Evolutionary conservation across 169 alveolate species (phyloP), one percentile per base, ranked within the genome.

Genomic region (Eimeria maxima): DNA sequence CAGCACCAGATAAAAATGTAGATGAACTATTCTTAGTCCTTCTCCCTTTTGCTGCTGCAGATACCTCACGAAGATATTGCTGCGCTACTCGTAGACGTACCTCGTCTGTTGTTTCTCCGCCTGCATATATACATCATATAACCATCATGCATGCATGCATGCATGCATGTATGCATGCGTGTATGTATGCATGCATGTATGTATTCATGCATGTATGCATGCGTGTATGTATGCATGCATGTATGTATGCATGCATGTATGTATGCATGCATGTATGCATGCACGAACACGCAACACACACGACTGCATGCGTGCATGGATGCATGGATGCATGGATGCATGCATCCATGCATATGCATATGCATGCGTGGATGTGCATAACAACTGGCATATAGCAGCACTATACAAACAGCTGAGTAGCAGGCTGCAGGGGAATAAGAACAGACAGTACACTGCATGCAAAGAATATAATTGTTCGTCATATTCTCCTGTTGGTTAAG

Each of bases 1-100:
- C 4, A 74, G 63, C 86, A 74, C 63, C 24, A 42, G 60, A 4
- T 3, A 8, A 14, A 42, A 69, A 24, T 3, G 3, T 50, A 50
- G 74, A 57, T 6, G 27, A n/a, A 29, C n/a, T 53, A 27, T 20
- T 53, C 71, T 50, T 53, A 13, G 29, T 27, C 38, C 65, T 71
- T 63, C 20, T 76, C 53, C 90, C 90, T 22, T 50, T 81, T 33
- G 90, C 90, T 55, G 74, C 29, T 22, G 57, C 95, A 0, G 95
- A 55, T 47, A 91, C 69, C 90, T 74, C 53, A 20, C 53, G 67
- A 10, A 91, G 69, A 57, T 55, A 91, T 27, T 27, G 60, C 47
- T 76, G 78, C 50, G 95, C 95, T 53, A 91, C 14, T 65, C 95
- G 90, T 38, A 91, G 90, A 27, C 95, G 90, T 0, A 50, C 90